Percentiles rank a stretch among this genome's conserved stretches.
Conservation (phyloP, 106 monocot species). For the Dendrobium nobile region DNA sequence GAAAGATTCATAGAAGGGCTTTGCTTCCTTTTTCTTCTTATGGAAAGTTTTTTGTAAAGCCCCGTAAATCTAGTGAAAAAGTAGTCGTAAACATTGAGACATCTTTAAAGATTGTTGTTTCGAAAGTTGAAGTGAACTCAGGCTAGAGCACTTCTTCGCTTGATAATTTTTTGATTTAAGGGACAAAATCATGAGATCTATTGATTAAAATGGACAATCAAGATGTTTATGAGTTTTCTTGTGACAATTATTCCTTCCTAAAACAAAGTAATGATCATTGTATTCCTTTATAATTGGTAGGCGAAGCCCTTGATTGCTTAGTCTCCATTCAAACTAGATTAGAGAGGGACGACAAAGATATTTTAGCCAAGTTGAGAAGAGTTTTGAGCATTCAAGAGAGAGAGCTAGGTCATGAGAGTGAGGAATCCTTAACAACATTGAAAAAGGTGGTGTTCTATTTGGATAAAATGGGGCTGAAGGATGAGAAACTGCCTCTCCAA, state of each 20-base stretch:
- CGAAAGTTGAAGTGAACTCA: no score
- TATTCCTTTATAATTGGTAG: slow-evolving; percentile 19
- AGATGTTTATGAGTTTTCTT: no score
- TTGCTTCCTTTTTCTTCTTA: neutral
- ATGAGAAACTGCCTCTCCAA: slow-evolving; percentile 59
- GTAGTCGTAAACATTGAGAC: no score
- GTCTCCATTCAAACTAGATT: slow-evolving; percentile 60
- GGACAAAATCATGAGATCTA: no score
- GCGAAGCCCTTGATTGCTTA: slow-evolving; percentile 79
- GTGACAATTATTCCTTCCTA: no score
- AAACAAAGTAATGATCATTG: slow-evolving; percentile 5
- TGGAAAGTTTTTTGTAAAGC: no score
- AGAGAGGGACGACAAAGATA: slow-evolving; percentile 37
- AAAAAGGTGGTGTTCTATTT: slow-evolving; percentile 42
- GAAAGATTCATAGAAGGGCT: neutral
- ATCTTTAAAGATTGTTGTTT: no score
- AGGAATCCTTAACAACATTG: slow-evolving; percentile 43
- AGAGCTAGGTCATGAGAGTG: slow-evolving; percentile 50
- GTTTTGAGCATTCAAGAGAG: slow-evolving; percentile 78
- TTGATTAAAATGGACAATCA: no score
- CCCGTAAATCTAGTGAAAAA: neutral
- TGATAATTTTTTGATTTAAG: no score
- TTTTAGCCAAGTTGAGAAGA: slow-evolving; percentile 47
- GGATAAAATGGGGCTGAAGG: slow-evolving; percentile 41
- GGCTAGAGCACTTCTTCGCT: no score